Evolutionary conservation across 176 grass and related monocot genomes (phyloP).

Genomic region (Chrysopogon serrulatus): DNA sequence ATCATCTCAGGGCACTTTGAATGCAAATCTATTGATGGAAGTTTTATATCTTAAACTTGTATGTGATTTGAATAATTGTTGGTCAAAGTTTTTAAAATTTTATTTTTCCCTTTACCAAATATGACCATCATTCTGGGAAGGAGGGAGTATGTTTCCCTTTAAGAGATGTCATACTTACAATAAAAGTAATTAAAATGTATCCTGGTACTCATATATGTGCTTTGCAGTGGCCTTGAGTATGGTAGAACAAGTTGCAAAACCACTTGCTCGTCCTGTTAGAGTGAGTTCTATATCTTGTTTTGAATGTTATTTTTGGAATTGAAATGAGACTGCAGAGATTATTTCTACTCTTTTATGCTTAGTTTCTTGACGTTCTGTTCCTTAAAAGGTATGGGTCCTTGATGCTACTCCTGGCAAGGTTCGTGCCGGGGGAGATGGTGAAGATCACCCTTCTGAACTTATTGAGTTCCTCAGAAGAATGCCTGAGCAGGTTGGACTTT

Average conservation of each 20-base stretch:
- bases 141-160: too few relatives aligned
- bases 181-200: not conserved
- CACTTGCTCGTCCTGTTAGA: constrained; percentile 85
- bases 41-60: too few relatives aligned
- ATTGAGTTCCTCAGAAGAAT: constrained; percentile 80
- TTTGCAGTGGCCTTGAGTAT: constrained; percentile 92
- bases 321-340: not conserved
- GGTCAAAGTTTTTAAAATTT: too few relatives aligned
- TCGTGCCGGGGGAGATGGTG: constrained; percentile 77
- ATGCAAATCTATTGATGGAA: too few relatives aligned
- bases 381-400: constrained; percentile 89
- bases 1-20: too few relatives aligned
- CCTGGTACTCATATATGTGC: not conserved
- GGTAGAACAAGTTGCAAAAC: constrained; percentile 99
- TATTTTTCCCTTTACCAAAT: too few relatives aligned
- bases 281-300: constrained; percentile 38
- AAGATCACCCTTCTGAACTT: constrained; percentile 95
- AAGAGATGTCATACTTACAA: not conserved
- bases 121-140: too few relatives aligned
- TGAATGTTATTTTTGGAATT: not conserved
- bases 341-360: not conserved
- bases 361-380: constrained; percentile 10
- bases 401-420: constrained; percentile 97
- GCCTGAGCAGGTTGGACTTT: constrained; percentile 50
- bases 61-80: too few relatives aligned